Evolutionary conservation across 257 asterid species (phyloP), one percentile per base, ranked within the genome.

Genomic region (Solanum virginianum): DNA sequence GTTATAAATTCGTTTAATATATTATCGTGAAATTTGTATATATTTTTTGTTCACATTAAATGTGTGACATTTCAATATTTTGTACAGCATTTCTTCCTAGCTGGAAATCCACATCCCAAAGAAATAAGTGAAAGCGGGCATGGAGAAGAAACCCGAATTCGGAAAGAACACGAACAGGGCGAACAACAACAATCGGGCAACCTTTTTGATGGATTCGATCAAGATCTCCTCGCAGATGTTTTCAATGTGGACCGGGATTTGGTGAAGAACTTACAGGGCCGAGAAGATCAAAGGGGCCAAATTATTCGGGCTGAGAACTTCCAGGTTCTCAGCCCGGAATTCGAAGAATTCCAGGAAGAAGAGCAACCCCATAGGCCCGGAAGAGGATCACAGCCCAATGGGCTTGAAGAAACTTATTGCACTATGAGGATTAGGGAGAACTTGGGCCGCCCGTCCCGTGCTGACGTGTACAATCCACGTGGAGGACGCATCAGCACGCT

Each of bases 381-480:
- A 6, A 75, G 60, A 51, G 74, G 70, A 10, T 41, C 79, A 54
- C 3, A 47, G 74, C 81, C 56, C 49, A 92, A 93, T 74, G 97
- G 95, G 1, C 79, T 93, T 1, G 98, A 91, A 54, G 92, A 93
- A 79, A 90, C 97, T 1, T 24, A 89, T 22, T 94, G 98, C 88
- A 60, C 93, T 0, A 20, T 66, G 66, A 91, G 85, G 56, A 51
- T 94, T 53, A 80, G 86, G 79, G 86, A 88, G 86, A 93, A 90
- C 87, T 87, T 94, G 2, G 95, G 89, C 79, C 68, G 54, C 13
- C 91, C 94, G 0, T 3, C 79, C 6, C 81, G 80, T 60, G 86
- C 97, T 39, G 94, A 93, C 24, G 39, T 85, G 24, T 93, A 86
- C 90, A 93, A 89, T 85, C 97, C 98, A 0, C 85, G 91, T 0